Evolutionary conservation across 1,139 yeast species (phyloP), one percentile per base, ranked within the genome.

Genomic region (Kurtzmaniella quercitrusa): DNA sequence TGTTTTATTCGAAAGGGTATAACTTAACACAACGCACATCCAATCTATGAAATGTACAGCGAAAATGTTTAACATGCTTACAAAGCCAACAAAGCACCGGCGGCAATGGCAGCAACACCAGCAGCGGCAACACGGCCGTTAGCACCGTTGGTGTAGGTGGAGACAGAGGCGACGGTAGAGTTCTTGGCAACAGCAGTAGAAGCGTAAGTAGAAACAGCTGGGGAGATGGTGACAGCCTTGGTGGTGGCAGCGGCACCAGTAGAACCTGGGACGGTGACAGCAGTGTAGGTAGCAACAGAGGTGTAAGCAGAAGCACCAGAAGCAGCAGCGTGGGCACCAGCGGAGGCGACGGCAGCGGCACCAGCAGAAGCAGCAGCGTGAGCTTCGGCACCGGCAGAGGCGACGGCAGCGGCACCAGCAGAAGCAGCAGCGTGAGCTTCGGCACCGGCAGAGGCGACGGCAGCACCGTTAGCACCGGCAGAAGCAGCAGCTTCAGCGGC

Each of bases 61-160:
- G 21, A 36, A 34, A 9, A 15, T 14, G 23, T 17, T 34, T 9
- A 34, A 9, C 37, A 17, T 21, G 21, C 27, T 36, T 36, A 36
- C 23, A 36, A 21, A 36, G 38, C 38, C 25, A 36, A 36, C 57
- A 62, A 58, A 54, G 67, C 67, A 58, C 65, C 66, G 48, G 65
- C 66, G 51, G 62, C 64, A 51, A 60, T 5, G 57, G 74, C 77
- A 58, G 70, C 75, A 57, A 69, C 71, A 68, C 76, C 77, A 53
- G 66, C 74, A 46, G 62, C 65, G 59, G 68, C 66, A 59, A 50
- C 61, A 57, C 36, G 36, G 36, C 36, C 34, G 34, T 29, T 31
- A 15, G 36, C 36, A 31, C 16, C 36, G 36, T 31, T 31, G 18
- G 36, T 49, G 39, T 59, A 62, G 49, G 58, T 63, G 50, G 55